Evolutionary conservation across 2,329 filamentous ascomycete species (phyloP).

Genomic region (Gliomastix tumulicola): DNA sequence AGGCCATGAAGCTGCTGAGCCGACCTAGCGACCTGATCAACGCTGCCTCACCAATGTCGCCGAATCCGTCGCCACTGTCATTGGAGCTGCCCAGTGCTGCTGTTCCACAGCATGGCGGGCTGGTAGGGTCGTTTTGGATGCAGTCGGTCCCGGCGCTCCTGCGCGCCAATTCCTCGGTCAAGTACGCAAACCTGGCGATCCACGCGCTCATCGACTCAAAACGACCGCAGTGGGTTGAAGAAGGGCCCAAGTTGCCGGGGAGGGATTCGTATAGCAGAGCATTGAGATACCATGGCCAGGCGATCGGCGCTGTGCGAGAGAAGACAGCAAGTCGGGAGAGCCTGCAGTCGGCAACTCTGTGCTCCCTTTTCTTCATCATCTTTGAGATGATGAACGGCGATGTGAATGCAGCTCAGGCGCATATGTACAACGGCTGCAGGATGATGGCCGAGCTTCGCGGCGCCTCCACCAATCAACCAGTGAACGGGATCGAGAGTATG

Average conservation of each 20-base stretch:
- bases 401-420: conserved; percentile 20
- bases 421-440: conserved; percentile 26
- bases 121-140: no score
- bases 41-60: no score
- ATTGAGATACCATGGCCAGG: conserved; percentile 22
- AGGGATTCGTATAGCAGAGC: conserved; percentile 19
- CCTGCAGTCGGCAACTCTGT: conserved; percentile 20
- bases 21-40: no score
- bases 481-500: conserved; percentile 1
- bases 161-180: conserved; percentile 21
- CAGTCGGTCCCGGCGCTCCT: conserved; percentile 23
- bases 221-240: conserved; percentile 5
- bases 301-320: conserved; percentile 17
- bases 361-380: conserved; percentile 27
- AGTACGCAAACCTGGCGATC: conserved; percentile 27
- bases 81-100: no score
- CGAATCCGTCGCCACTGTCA: no score
- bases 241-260: no score
- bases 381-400: conserved; percentile 30
- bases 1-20: no score
- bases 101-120: no score
- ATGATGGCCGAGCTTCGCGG: conserved; percentile 23
- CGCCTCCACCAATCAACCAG: not conserved
- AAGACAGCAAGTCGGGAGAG: conserved; percentile 8
- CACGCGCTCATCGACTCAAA: conserved; percentile 22